Evolutionary conservation across 202 grass and related monocot genomes (phyloP), one percentile per base, ranked within the genome.

Genomic region (Panicum hallii): DNA sequence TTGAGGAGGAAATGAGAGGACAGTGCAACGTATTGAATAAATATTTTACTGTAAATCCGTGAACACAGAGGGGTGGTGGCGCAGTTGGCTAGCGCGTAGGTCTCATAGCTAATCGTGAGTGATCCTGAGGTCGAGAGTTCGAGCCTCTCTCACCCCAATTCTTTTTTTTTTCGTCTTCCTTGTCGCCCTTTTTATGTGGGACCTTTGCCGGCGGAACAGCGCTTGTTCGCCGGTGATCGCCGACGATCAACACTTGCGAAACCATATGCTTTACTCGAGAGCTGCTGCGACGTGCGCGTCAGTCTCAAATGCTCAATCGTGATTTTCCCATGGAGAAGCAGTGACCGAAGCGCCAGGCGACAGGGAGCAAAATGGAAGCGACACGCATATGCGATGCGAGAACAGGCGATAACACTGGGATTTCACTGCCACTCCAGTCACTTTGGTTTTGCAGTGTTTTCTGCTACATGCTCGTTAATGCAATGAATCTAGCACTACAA

Each of bases 31-130:
- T n/a, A n/a, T n/a, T n/a, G n/a, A n/a, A n/a, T n/a, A n/a, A n/a
- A 34, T 34, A 34, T 34, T 2, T 34, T 26, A 26, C 26, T 47
- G 11, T 9, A 47, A 47, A 11, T 0, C 11, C 47, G 2, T 48
- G 9, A 11, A 2, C 47, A 48, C 47, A 3, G 0, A 48, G 12
- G 47, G 85, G 85, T 90, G 80, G 88, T 92, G 80, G 90, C 86
- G 80, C 80, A 89, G 90, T 92, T 94, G 86, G 90, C 76, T 83
- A 90, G 86, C 77, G 83, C 88, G 86, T 86, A 92, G 83, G 94
- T 92, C 88, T 94, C 88, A 89, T 90, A 90, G 86, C 87, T 88
- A 45, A 14, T 8, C 16, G 32, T 28, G 80, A 83, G 80, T 88
- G 3, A 84, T 79, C 74, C 65, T 79, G 74, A 88, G 80, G 74